Conservation (phyloP, 352 stramenopile genomes). For the Phytophthora multivora region DNA sequence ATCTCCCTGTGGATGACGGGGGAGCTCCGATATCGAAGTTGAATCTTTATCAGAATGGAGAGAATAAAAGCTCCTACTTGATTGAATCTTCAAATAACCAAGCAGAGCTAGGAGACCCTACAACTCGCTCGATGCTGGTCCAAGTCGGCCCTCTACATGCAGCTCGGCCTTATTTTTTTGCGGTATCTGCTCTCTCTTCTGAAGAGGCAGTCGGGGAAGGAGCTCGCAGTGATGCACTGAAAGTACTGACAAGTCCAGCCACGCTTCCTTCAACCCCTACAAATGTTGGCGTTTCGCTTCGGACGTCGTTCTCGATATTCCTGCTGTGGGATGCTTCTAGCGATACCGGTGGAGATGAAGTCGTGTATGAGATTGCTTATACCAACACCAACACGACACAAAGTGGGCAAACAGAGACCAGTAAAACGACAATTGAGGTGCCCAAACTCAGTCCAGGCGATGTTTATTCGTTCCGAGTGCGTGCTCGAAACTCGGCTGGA, state of each 20-base stretch:
- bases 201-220: slow-evolving; percentile 36
- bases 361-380: slow-evolving; percentile 45
- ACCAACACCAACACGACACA: slow-evolving; percentile 5
- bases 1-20: slow-evolving; percentile 45
- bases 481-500: slow-evolving; percentile 46
- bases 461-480: slow-evolving; percentile 41
- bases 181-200: slow-evolving; percentile 36
- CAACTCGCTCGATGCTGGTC: slow-evolving; percentile 19
- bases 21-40: slow-evolving; percentile 39
- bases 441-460: slow-evolving; percentile 34
- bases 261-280: slow-evolving; percentile 44
- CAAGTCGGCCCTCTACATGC: slow-evolving; percentile 36
- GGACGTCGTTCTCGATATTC: slow-evolving; percentile 37
- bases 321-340: slow-evolving; percentile 44
- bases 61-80: slow-evolving; percentile 1
- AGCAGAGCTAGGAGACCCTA: slow-evolving; percentile 8
- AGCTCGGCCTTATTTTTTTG: slow-evolving; percentile 39
- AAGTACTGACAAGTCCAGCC: slow-evolving; percentile 36
- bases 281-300: slow-evolving; percentile 27
- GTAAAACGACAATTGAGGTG: slow-evolving; percentile 20
- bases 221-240: slow-evolving; percentile 24
- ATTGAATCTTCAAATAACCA: slow-evolving; percentile 9
- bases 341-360: slow-evolving; percentile 45
- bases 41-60: slow-evolving; percentile 50
- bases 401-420: background rate